These are phyloP conservation scores for Tricladium varicosporioides DNA, from an alignment of 2,329 filamentous ascomycete species.

Conservation along the genomic window DNA sequence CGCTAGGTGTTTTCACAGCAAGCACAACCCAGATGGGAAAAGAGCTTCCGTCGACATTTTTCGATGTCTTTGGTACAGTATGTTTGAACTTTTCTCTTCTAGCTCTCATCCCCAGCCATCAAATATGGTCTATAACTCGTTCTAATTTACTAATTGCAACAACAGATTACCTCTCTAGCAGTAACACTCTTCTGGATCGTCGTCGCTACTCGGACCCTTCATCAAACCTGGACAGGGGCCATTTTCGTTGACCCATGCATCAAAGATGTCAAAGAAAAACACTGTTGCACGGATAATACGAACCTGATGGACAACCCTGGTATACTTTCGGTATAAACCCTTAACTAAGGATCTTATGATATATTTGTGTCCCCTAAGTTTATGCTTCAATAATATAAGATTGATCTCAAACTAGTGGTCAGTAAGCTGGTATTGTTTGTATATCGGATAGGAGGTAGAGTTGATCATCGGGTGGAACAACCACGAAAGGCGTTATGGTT, in stretches of 20 bases:
- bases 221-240: constrained; percentile 44
- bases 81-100: constrained; percentile 24
- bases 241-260: constrained; percentile 54
- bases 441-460: no score
- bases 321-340: not conserved
- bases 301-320: not conserved
- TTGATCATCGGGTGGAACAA: no score
- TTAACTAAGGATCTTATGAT: not conserved
- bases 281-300: not conserved
- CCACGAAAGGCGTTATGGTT: no score
- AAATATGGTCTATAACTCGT: not conserved
- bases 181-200: constrained; percentile 55
- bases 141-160: constrained; percentile 35
- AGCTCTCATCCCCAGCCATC: not conserved
- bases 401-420: not conserved
- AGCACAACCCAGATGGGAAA: constrained; percentile 46
- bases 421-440: no score
- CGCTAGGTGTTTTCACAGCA: constrained; percentile 54
- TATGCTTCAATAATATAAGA: not conserved
- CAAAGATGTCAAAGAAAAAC: constrained; percentile 15
- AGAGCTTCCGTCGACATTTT: constrained; percentile 54
- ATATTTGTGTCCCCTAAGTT: not conserved
- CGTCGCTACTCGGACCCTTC: constrained; percentile 46
- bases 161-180: constrained; percentile 44
- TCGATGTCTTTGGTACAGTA: constrained; percentile 54